A percentile compares a stretch with the other conserved stretches of the same genome.
Evolutionary conservation across 345 rosid genomes (phyloP).

Genomic region (Salix brachista): DNA sequence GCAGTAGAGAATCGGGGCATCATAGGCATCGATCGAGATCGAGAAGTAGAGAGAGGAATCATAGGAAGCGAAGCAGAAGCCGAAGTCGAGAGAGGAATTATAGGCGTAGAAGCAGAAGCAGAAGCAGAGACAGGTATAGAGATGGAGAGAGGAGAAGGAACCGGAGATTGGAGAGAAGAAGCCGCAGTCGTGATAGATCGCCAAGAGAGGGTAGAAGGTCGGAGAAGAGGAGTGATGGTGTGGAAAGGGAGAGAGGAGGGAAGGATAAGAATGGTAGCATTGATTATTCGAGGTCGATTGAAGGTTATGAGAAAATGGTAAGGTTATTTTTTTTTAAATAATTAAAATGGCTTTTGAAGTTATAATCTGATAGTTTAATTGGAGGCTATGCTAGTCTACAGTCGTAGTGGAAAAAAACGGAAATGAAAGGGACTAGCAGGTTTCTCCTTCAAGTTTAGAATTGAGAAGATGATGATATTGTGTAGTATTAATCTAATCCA

Average conservation of each 20-base stretch:
- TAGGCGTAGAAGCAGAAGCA: constrained; percentile 10
- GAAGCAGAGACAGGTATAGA: constrained; percentile 15
- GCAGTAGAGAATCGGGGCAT: constrained; percentile 3
- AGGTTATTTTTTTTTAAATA: background rate
- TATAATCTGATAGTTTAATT: too few relatives aligned
- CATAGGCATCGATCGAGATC: constrained; percentile 24
- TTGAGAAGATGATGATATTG: background rate
- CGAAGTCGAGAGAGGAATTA: constrained; percentile 25
- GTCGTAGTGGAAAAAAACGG: background rate
- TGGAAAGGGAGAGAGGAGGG: constrained; percentile 12
- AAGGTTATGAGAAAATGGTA: constrained; percentile 78
- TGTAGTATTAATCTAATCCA: background rate
- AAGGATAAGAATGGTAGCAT: constrained; percentile 26
- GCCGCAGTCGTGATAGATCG: constrained; percentile 34
- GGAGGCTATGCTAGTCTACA: background rate
- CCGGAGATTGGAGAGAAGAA: constrained; percentile 17
- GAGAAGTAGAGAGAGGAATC: constrained; percentile 22
- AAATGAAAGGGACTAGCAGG: background rate
- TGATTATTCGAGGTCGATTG: constrained; percentile 59
- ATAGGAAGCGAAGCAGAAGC: constrained; percentile 24
- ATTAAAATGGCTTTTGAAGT: too few relatives aligned
- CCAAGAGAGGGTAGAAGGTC: constrained; percentile 29
- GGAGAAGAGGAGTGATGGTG: constrained; percentile 17
- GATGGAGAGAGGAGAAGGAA: constrained; percentile 34
- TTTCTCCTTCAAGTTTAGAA: background rate